Evolutionary conservation across 768 basidiomycete species (phyloP), one percentile per base, ranked within the genome.

Genomic region (Tricholoma hemisulphureum): DNA sequence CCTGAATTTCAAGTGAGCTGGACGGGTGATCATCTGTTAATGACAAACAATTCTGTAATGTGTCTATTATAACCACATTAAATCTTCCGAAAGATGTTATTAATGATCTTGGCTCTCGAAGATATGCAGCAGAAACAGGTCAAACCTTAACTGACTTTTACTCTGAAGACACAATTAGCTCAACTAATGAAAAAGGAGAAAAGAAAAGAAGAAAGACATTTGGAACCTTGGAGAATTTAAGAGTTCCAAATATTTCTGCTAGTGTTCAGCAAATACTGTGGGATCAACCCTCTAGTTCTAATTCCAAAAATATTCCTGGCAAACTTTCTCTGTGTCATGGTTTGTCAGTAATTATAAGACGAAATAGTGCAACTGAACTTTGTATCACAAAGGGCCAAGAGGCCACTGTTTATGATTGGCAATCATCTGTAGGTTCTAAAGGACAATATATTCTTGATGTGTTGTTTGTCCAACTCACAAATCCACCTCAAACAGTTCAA

Each of bases 321-420:
- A 65, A 67, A 29, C 56, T 78, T 1, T 53, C 60, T 8, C 39
- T 73, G 21, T 73, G 71, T 57, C 20, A 68, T 13, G 72, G 71
- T 2, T 60, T 73, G 50, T 76, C 77, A 16, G 60, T 75, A 0
- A 69, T 73, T 53, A 67, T 75, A 11, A 49, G 64, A 13, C 41
- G 64, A 35, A 75, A 75, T 62, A 56, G 57, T 51, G 72, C 73
- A 2, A 73, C 71, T 6, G 72, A 73, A 41, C 46, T 1, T n/a
- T n/a, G n/a, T n/a, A n/a, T n/a, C n/a, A n/a, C n/a, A n/a, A n/a
- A n/a, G n/a, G n/a, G n/a, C n/a, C 69, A 71, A 53, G 69, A 72
- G 51, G 73, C 59, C 0, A 39, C 50, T 53, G 72, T 75, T 3
- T 53, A 59, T 58, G 65, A 61, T 1, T 74, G 73, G 73, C 45